Evolutionary conservation across 495 filamentous ascomycete species (phyloP).

Genomic region (Aspergillus olivimuriae): DNA sequence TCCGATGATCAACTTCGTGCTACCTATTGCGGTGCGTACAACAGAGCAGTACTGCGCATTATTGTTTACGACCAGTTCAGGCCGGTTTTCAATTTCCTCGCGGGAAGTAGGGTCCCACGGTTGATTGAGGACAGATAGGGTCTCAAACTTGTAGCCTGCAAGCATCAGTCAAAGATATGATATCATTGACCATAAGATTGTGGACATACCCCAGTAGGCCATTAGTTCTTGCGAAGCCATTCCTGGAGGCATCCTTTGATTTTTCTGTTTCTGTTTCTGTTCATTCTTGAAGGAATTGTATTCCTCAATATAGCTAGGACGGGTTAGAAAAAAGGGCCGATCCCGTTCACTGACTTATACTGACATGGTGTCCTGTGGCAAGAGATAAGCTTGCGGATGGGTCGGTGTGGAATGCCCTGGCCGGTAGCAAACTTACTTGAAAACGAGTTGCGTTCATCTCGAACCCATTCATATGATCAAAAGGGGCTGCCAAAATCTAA

Average conservation of each 20-base stretch:
- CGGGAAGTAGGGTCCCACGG: constrained; percentile 66
- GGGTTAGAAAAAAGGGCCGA: constrained; percentile 5
- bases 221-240: constrained; percentile 57
- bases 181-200: neutral
- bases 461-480: constrained; percentile 79
- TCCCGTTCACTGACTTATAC: constrained; percentile 15
- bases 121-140: constrained; percentile 63
- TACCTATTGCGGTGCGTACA: constrained; percentile 78
- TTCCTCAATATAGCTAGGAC: constrained; percentile 83
- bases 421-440: constrained; percentile 54
- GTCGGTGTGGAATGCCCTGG: neutral
- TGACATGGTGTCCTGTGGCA: constrained; percentile 69
- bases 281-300: constrained; percentile 63
- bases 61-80: constrained; percentile 69
- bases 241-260: constrained; percentile 47
- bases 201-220: constrained; percentile 53
- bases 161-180: constrained; percentile 9
- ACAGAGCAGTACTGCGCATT: constrained; percentile 91
- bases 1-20: constrained; percentile 65
- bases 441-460: constrained; percentile 93
- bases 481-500: constrained; percentile 81
- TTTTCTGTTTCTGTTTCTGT: constrained; percentile 44
- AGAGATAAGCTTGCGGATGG: constrained; percentile 7
- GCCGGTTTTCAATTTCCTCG: constrained; percentile 70
- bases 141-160: constrained; percentile 93